Base-by-base conservation (phyloP, 2,329 filamentous ascomycete genomes). In the Phyllosticta citriasiana region DNA sequence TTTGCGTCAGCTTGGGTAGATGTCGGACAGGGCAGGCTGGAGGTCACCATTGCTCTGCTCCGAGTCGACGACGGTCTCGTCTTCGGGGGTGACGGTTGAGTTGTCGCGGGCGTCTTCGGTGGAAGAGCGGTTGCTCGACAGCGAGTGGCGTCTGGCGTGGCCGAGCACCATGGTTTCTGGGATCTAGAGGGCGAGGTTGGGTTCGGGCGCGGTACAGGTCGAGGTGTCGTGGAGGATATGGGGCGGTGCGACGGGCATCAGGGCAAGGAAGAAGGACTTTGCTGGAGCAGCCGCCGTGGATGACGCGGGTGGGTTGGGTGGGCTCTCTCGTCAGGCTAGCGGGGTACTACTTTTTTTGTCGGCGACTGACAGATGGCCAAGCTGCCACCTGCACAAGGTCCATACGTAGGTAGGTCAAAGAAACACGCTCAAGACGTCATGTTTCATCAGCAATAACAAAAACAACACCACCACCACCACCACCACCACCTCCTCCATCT, bases 1-100 rank as follows among this genome's bases (percentile, higher is more conserved):
- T 24, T 24, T 27, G 56, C 10, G 35, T 51, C 25, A 54, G 26
- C 33, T 10, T 19, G 12, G 19, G 56, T 33, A 57, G 57, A 51
- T 16, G 53, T 8, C 6, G 10, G 22, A 1, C 47, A n/a, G 55
- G 19, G 35, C 19, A 57, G 47, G 19, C 30, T 33, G 25, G 4
- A 8, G 54, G 10, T 47, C 77, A 96, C 91, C 88, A 82, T 93
- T 97, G 77, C 92, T 91, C 81, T 97, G 91, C 60, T 97, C 92
- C 63, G 89, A 84, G 77, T 96, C 91, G 70, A 97, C 87, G 64
- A 93, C 83, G 62, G 85, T 87, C 71, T 91, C 91, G 69, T 95
- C 90, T 64, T 80, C 78, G 57, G 73, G 75, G 62, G 72, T 76
- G 58, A 68, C 71, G 35, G 74, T 72, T 12, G 60, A 62, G 55